phyloP scores from a whole-genome alignment of 495 filamentous ascomycete species.

The Penicillium manginii region DNA sequence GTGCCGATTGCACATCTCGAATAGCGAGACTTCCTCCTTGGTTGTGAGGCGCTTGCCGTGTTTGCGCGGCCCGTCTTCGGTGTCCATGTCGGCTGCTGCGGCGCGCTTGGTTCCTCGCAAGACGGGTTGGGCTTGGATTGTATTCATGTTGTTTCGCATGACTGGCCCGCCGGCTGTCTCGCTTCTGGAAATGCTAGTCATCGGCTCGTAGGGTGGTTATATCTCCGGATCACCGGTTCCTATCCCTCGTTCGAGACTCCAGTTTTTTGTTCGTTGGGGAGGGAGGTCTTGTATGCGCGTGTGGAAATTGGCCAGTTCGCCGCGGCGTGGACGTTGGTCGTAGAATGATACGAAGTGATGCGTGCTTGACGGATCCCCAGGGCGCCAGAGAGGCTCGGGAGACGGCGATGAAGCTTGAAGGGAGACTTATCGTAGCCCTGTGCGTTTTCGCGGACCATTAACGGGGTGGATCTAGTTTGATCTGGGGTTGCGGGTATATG shows the following conservation, averaged over 20 bases:
- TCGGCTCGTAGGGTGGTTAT: neutral
- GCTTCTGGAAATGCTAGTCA: conserved; percentile 2
- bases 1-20: conserved; percentile 49
- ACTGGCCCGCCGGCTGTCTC: conserved; percentile 1
- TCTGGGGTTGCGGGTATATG: neutral
- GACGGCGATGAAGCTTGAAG: neutral
- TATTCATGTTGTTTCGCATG: neutral
- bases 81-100: conserved; percentile 9
- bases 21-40: conserved; percentile 47
- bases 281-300: neutral
- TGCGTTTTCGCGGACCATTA: neutral
- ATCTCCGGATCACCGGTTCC: neutral
- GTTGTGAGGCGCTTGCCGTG: conserved; percentile 49
- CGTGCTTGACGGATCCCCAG: neutral
- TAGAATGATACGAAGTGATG: neutral
- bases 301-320: neutral
- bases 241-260: neutral
- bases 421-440: neutral
- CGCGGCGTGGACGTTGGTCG: neutral
- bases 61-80: conserved; percentile 34
- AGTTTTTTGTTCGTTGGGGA: neutral
- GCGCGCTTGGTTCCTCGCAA: conserved; percentile 23
- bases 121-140: neutral
- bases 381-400: neutral
- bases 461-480: neutral